phyloP scores from a whole-genome alignment of 139 green algal species.

The Coelastrella sp. region DNA sequence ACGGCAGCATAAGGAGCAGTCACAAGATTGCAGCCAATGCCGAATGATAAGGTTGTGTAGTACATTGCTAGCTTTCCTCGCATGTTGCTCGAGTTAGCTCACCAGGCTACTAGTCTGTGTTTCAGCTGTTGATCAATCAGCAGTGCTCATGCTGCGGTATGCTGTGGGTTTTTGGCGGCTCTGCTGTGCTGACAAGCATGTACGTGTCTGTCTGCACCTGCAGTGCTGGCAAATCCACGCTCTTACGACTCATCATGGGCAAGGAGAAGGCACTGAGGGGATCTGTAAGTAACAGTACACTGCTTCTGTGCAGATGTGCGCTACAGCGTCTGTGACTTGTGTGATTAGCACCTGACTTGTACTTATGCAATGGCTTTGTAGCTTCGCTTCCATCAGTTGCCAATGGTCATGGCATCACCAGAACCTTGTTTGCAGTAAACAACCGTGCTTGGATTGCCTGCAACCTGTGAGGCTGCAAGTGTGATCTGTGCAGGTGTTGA shows the following conservation, averaged over 20 bases:
- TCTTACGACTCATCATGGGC: slow-evolving; percentile 96
- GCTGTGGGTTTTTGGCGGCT: neutral
- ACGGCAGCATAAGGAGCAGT: no score
- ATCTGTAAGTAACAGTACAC: neutral
- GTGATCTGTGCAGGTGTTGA: neutral
- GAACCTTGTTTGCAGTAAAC: neutral
- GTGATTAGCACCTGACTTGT: no score
- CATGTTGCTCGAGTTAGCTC: no score
- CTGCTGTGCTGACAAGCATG: neutral
- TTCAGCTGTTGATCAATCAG: neutral
- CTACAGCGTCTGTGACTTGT: neutral
- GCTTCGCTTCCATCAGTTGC: no score
- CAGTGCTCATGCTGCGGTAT: neutral
- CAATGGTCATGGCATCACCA: neutral
- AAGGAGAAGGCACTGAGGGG: slow-evolving; percentile 80
- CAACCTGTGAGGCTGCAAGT: neutral
- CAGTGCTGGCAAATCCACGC: slow-evolving; percentile 93
- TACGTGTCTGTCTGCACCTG: neutral
- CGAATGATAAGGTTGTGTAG: no score
- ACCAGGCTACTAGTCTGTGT: no score
- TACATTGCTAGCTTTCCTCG: no score
- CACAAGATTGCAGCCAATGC: no score
- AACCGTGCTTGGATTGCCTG: neutral
- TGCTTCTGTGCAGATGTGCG: neutral
- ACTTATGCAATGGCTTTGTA: no score